Evolutionary conservation across 1,284 basidiomycete genomes (phyloP).

Genomic region (Heterobasidion occidentale): DNA sequence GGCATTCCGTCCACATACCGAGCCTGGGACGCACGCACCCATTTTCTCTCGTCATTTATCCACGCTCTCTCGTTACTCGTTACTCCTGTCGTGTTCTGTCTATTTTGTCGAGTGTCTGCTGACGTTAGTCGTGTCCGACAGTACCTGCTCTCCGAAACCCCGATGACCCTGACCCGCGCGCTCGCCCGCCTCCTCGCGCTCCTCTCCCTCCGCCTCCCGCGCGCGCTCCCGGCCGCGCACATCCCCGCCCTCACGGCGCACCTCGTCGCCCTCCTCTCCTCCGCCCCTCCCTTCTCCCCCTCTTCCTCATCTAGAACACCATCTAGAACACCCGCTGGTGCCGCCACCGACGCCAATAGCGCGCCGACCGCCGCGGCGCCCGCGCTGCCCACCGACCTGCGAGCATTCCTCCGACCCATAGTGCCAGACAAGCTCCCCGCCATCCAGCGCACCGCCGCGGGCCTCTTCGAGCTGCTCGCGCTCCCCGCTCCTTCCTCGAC

Average conservation of each 20-base stretch:
- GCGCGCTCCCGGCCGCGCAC: constrained; percentile 34
- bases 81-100: too few species aligned
- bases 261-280: constrained; percentile 29
- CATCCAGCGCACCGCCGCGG: constrained; percentile 45
- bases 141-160: constrained; percentile 46
- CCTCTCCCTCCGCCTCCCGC: constrained; percentile 36
- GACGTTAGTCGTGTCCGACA: constrained; percentile 9
- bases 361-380: constrained; percentile 9
- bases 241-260: constrained; percentile 39
- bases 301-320: too few species aligned
- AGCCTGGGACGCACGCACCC: too few species aligned
- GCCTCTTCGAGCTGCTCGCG: constrained; percentile 44
- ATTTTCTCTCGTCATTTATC: too few species aligned
- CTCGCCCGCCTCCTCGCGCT: constrained; percentile 45
- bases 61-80: too few species aligned
- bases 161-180: constrained; percentile 43
- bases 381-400: neutral
- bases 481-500: neutral
- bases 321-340: too few species aligned
- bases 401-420: constrained; percentile 4
- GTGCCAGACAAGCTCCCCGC: constrained; percentile 21
- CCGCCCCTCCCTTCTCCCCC: constrained; percentile 13
- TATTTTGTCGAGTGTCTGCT: too few species aligned
- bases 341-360: neutral
- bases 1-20: too few species aligned